These are phyloP conservation scores for Hymenoscyphus fraxineus DNA, from an alignment of 2,329 filamentous ascomycete species.

Conservation along the genomic window DNA sequence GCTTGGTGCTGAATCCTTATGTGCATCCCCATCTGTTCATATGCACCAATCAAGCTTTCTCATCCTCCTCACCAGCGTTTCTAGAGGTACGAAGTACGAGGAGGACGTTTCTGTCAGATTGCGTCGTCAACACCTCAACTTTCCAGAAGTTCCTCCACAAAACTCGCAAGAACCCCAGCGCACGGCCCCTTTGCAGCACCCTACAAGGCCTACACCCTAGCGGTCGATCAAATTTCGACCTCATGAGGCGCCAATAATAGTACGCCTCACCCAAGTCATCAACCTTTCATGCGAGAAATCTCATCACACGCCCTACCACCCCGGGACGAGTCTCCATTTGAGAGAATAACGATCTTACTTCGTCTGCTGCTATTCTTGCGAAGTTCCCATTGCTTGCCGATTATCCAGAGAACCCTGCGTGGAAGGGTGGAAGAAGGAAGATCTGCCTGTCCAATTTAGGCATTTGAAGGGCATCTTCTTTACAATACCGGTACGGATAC, in stretches of 20 bases:
- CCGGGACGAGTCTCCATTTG: not conserved
- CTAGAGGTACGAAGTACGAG: not conserved
- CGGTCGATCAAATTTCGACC: not conserved
- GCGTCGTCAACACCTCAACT: not conserved
- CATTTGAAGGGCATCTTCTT: not conserved
- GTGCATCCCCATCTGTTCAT: not conserved
- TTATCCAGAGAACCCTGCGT: not conserved
- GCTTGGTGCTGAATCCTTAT: not conserved
- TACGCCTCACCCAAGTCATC: not conserved
- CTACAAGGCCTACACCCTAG: not conserved
- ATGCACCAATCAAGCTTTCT: not conserved
- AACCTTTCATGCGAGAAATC: not conserved
- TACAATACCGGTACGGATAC: not conserved
- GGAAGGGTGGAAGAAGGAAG: not conserved
- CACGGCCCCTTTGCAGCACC: not conserved
- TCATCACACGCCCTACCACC: not conserved
- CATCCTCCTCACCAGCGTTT: not conserved
- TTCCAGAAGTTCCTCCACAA: not conserved
- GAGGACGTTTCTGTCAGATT: not conserved
- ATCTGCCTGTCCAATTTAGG: not conserved
- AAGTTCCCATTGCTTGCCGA: not conserved
- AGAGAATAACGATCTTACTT: not conserved
- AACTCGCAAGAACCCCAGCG: not conserved
- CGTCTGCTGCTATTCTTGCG: too few species aligned
- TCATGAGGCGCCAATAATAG: conserved; percentile 1